Evolutionary conservation across 768 basidiomycete species (phyloP), one percentile per base, ranked within the genome.

Genomic region (Cyathus striatus): DNA sequence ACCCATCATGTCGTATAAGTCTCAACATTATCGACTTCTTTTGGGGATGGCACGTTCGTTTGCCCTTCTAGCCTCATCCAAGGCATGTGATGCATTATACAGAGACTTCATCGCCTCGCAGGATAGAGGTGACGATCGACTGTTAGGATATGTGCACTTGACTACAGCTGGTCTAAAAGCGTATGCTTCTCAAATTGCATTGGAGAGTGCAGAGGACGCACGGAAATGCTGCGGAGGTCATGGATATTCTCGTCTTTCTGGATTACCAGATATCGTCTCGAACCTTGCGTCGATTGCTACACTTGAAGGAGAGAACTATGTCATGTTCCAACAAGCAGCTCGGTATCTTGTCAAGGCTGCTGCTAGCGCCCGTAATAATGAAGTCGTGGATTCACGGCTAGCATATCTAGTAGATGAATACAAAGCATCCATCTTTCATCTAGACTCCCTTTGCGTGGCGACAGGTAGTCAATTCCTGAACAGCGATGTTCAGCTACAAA

Each of bases 321-420:
- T 57, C 17, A 56, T 59, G 57, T 60, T 55, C 38, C 59, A 56
- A 42, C 59, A 60, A 44, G 43, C 57, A 5, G 59, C 57, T 6
- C 47, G 59, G n/a, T 54, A 50, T 32, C 49, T 59, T 32, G 34
- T 59, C 5, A 57, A 59, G 38, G 44, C 47, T 36, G 45, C 44
- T 18, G 22, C 42, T 12, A 40, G 43, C 10, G 38, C 48, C 22
- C 20, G 23, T 3, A 14, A 10, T 5, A 20, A 44, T 4, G 23
- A 45, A 18, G 4, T 23, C 5, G 38, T 46, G 18, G 45, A 50
- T 22, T 38, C 21, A 6, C 10, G 38, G 17, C 43, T 44, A 49
- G 17, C 22, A 1, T 58, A 54, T 30, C 45, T 54, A n/a, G 27
- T 30, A 7, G n/a, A 9, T 9, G 27, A n/a, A 14, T 21, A 42